A percentile compares a stretch with the other conserved stretches of the same genome.
Evolutionary conservation across 306 rosid genomes (phyloP).

Genomic region (Inga laurina): DNA sequence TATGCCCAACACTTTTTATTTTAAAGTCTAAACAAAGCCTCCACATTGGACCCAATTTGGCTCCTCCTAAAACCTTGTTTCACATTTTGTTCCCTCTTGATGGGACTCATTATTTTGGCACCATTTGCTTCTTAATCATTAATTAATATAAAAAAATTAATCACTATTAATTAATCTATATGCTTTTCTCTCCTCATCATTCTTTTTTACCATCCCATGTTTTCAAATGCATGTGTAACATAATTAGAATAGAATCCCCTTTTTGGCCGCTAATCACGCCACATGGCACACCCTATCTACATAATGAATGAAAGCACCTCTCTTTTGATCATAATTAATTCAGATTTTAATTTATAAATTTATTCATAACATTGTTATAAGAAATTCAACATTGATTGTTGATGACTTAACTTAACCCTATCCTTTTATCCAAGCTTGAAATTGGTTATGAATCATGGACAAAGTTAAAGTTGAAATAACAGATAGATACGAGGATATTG

Average conservation of each 20-base stretch:
- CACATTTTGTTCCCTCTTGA: constrained; percentile 39
- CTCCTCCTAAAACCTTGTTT: constrained; percentile 27
- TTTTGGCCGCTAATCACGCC: constrained; percentile 49
- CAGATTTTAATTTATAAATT: background rate
- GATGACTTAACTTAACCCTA: too few relatives aligned
- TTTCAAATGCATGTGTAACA: constrained; percentile 36
- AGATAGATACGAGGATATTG: too few relatives aligned
- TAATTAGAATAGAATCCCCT: constrained; percentile 27
- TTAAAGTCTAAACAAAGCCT: constrained; percentile 52
- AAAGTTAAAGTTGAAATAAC: too few relatives aligned
- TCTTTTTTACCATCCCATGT: background rate
- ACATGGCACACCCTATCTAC: constrained; percentile 33
- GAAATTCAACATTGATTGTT: too few relatives aligned
- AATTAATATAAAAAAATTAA: background rate
- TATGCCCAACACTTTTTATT: constrained; percentile 36
- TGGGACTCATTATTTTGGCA: constrained; percentile 33
- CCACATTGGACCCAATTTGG: constrained; percentile 63
- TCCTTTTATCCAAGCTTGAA: too few relatives aligned
- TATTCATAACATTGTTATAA: too few relatives aligned
- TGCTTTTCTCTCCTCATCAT: background rate
- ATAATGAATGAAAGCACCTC: constrained; percentile 23
- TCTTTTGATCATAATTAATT: background rate
- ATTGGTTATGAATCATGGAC: too few relatives aligned
- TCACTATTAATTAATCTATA: background rate
- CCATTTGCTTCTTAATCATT: constrained; percentile 7